Evolutionary conservation across 164 flowering plant species (phyloP).

Genomic region (Piper longum): DNA sequence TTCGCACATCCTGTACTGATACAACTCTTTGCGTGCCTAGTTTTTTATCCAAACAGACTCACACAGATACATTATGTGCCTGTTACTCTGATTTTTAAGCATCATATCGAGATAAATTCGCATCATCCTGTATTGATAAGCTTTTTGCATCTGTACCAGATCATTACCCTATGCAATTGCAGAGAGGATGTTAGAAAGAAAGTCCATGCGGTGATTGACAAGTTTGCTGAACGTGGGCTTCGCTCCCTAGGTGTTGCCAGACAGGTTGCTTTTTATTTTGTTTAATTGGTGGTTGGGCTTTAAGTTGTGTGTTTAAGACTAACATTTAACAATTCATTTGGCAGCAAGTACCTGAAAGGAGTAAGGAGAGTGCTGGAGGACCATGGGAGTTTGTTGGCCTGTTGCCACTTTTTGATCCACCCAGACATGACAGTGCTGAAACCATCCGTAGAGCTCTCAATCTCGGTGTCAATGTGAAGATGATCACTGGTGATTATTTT

Average conservation of each 20-base stretch:
- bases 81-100: no score
- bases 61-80: no score
- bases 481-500: conserved; percentile 20
- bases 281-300: background rate
- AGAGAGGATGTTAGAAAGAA: conserved; percentile 21
- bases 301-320: background rate
- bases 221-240: conserved; percentile 31
- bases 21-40: no score
- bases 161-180: conserved; percentile 23
- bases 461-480: conserved; percentile 29
- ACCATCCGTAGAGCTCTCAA: conserved; percentile 29
- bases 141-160: conserved; percentile 8
- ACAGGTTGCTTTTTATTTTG: conserved; percentile 13
- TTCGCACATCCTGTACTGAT: no score
- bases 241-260: conserved; percentile 27
- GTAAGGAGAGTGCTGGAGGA: conserved; percentile 22
- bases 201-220: conserved; percentile 27
- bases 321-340: background rate
- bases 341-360: conserved; percentile 26
- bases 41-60: no score
- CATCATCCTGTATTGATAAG: no score
- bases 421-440: conserved; percentile 26
- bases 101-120: no score
- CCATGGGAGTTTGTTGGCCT: conserved; percentile 33
- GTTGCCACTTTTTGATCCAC: conserved; percentile 29